Evolutionary conservation across 2,329 filamentous ascomycete genomes (phyloP), one percentile per base, ranked within the genome.

Genomic region (Pseudocercospora musae): DNA sequence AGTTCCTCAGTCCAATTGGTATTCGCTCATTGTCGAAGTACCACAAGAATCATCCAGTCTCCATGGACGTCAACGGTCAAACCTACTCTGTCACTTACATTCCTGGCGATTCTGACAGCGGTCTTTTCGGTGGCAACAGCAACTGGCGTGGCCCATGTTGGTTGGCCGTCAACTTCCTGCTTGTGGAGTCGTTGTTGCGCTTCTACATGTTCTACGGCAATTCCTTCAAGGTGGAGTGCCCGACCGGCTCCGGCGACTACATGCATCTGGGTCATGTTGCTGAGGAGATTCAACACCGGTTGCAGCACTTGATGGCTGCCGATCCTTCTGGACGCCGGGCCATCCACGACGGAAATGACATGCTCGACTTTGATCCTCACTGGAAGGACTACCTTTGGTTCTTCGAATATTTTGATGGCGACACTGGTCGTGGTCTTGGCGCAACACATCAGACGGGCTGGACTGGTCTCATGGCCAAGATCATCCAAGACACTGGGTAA

Each of bases 401-500:
- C 83, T 90, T 96, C 74, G 94, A 98, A 76, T 98, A 96, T 82
- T 98, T 98, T 74, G 94, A 98, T 73, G 94, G 92, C 42, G 93
- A 98, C 75, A 88, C 83, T 56, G 94, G 94, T 13, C 89, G 92
- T 68, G 94, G 95, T 15, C 84, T 98, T 1, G 94, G 94, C 61
- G 92, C 94, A 40, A 94, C 89, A 53, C 95, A 98, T 77, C 95
- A 98, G 77, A 96, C 92, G 73, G 94, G 94, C 55, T 98, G 95
- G 94, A 97, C 94, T 40, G 94, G 94, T 23, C 78, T 98, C 69
- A 92, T 98, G 75, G 94, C 94, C 25, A 93, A 96, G 78, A 90
- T 98, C 86, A 98, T 98, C 63, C 94, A 98, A 71, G 95, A 98
- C 73, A 97, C 94, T 69, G 94, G 93, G 91, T 95, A 87, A 81